Percentiles rank a stretch among this genome's conserved stretches.
These are phyloP conservation scores for Miscanthus sacchariflorus DNA, from an alignment of 202 grass and related monocot genomes.

Conservation along the genomic window DNA sequence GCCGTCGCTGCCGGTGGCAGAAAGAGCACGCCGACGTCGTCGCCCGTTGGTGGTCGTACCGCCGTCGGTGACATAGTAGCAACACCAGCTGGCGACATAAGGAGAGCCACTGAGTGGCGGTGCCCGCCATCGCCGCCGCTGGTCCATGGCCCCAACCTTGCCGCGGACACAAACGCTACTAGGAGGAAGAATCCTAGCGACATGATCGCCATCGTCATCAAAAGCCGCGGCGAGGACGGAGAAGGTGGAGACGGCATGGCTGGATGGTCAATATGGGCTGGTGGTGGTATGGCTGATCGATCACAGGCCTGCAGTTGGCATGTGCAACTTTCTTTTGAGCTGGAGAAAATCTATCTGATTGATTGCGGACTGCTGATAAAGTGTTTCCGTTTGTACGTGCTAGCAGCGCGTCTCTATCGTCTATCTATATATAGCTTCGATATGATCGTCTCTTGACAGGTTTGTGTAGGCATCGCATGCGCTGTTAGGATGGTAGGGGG, in stretches of 20 bases:
- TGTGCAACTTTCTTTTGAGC: background rate
- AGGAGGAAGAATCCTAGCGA: background rate
- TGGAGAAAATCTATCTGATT: background rate
- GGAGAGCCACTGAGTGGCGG: background rate
- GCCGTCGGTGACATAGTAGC: background rate
- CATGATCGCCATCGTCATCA: background rate
- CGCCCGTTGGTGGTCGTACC: background rate
- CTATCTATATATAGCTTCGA: conserved; percentile 1
- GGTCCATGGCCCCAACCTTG: background rate
- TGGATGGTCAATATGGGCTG: background rate
- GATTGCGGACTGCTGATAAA: background rate
- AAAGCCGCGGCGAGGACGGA: background rate
- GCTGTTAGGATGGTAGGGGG: conserved; percentile 23
- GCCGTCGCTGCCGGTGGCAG: background rate
- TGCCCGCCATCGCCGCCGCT: background rate
- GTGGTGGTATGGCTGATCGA: background rate
- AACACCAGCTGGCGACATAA: too few relatives aligned
- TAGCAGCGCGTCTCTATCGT: background rate
- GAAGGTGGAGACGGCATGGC: conserved; percentile 14
- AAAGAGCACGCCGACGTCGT: background rate
- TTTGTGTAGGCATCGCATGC: conserved; percentile 24
- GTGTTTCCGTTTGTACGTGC: background rate
- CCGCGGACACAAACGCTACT: background rate
- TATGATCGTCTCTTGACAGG: background rate
- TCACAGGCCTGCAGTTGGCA: background rate